Evolutionary conservation across 2,329 filamentous ascomycete species (phyloP).

Genomic region (Colletotrichum tabaci): DNA sequence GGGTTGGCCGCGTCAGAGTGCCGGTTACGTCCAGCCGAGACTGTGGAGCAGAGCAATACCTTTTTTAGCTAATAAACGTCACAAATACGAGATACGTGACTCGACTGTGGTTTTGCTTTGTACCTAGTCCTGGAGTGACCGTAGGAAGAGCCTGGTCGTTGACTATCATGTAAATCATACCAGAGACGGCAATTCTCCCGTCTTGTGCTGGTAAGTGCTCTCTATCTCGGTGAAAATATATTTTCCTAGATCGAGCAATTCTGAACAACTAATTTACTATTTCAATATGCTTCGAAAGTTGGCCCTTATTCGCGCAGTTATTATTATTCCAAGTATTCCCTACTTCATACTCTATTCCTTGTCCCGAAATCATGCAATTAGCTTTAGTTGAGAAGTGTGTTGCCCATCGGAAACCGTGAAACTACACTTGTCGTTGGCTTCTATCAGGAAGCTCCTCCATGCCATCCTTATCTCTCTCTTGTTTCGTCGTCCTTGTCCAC

Average conservation of each 20-base stretch:
- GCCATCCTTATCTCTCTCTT: not conserved
- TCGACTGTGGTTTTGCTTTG: not conserved
- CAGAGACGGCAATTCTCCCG: not conserved
- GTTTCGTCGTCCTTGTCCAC: conserved; percentile 5
- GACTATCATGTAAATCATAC: conserved; percentile 1
- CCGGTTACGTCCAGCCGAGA: conserved; percentile 1
- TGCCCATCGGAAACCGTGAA: not conserved
- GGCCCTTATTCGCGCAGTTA: not conserved
- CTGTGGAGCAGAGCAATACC: not conserved
- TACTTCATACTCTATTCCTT: accelerated
- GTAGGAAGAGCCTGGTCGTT: not conserved
- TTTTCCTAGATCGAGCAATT: too few species aligned
- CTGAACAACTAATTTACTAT: not conserved
- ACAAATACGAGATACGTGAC: conserved; percentile 15
- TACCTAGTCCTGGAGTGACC: conserved; percentile 7
- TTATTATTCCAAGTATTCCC: not conserved
- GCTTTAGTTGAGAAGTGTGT: not conserved
- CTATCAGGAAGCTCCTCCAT: conserved; percentile 12
- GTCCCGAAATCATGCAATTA: not conserved
- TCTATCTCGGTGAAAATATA: not conserved
- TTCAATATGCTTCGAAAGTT: not conserved
- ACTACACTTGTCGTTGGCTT: not conserved
- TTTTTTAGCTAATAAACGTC: conserved; percentile 2
- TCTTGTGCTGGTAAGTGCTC: not conserved
- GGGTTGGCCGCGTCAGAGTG: conserved; percentile 7